Evolutionary conservation across 345 rosid species (phyloP), one percentile per base, ranked within the genome.

Genomic region (Ceriops decandra): DNA sequence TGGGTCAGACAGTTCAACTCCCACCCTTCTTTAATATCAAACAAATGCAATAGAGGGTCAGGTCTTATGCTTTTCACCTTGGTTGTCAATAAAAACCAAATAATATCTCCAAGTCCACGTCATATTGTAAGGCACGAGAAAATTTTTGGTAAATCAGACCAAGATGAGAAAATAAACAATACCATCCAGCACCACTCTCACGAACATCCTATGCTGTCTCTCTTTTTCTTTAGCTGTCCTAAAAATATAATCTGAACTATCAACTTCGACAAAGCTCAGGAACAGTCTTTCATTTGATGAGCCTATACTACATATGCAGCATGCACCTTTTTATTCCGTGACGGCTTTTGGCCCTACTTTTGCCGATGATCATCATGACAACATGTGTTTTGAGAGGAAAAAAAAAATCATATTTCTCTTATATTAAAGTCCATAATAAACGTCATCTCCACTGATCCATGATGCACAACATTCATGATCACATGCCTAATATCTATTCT

Each of bases 401-500:
- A 59, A 16, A 7, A 59, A 16, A 30, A 21, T 11, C 36, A 19
- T 59, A 4, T 59, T 56, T 15, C 16, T 27, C 59, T 21, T 26
- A 22, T 22, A 54, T 54, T 22, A 22, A 54, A 26, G 5, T 54
- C 27, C 59, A 22, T 21, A 54, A 26, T 22, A 56, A 56, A 27
- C 59, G 16, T 24, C 28, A 56, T 42, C 49, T 42, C 3, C 17
- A 42, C 5, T 42, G 49, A 42, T 42, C 49, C 49, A 56, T 56
- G 30, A 56, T 56, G 59, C 59, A 15, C 16, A 24, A 21, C 16
- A 27, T 56, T 56, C 16, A 20, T 24, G 54, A 61, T 66, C 81
- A 56, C 75, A 69, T 73, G 70, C 76, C 61, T 33, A 53, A 28
- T 54, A 21, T 56, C 22, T 9, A 67, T 19, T 2, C 22, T 22